These are phyloP conservation scores for Nakazawaea sp. DNA, from an alignment of 805 yeast species.

Conservation along the genomic window DNA sequence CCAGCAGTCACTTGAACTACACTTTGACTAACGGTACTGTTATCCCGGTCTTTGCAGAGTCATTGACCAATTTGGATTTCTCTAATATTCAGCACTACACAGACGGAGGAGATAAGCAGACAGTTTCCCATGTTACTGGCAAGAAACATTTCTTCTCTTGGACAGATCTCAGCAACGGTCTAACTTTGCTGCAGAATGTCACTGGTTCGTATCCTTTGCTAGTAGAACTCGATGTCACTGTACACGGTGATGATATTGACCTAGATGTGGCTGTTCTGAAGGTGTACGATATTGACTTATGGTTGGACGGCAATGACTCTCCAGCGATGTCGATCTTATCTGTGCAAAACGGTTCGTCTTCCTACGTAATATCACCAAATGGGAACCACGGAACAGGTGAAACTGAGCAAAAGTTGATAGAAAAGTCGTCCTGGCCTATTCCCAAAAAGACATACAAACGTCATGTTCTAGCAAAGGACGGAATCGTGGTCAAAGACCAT, in stretches of 20 bases:
- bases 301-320: slow-evolving; percentile 15
- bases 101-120: slow-evolving; percentile 34
- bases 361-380: slow-evolving; percentile 31
- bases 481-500: slow-evolving; percentile 21
- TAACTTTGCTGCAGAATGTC: slow-evolving; percentile 15
- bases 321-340: slow-evolving; percentile 19
- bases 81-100: slow-evolving; percentile 31
- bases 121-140: slow-evolving; percentile 17
- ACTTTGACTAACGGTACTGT: slow-evolving; percentile 30
- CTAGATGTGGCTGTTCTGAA: slow-evolving; percentile 23
- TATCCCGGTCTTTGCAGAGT: slow-evolving; percentile 23
- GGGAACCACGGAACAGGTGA: slow-evolving; percentile 43
- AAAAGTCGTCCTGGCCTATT: slow-evolving; percentile 15
- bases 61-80: slow-evolving; percentile 24
- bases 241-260: slow-evolving; percentile 18
- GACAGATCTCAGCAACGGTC: slow-evolving; percentile 17
- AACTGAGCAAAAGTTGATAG: slow-evolving; percentile 25
- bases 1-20: slow-evolving; percentile 29
- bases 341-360: slow-evolving; percentile 39
- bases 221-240: slow-evolving; percentile 14
- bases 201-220: slow-evolving; percentile 25
- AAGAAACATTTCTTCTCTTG: slow-evolving; percentile 18
- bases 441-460: slow-evolving; percentile 20
- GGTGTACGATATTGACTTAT: slow-evolving; percentile 13
- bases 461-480: slow-evolving; percentile 25